Percentiles rank a stretch among this genome's conserved stretches.
Conservation (phyloP, 2,329 filamentous ascomycete genomes). For the Epichloe gansuensis region DNA sequence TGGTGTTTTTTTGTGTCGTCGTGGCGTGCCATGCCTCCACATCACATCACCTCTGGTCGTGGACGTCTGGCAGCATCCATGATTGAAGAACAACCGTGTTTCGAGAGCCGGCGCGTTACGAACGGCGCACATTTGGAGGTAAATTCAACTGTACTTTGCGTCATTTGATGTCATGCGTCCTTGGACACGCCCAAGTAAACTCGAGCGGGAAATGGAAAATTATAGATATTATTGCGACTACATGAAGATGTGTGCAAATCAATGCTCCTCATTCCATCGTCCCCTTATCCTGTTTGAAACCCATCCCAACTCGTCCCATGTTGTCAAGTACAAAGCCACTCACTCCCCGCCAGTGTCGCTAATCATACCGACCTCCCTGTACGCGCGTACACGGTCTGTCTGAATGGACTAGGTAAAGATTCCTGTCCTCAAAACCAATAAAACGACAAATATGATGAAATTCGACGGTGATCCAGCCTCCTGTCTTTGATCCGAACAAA, state of each 20-base stretch:
- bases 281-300: background rate
- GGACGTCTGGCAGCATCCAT: too few relatives aligned
- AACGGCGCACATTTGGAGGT: too few relatives aligned
- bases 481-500: background rate
- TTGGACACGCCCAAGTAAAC: background rate
- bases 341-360: background rate
- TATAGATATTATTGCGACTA: background rate
- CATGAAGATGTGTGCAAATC: background rate
- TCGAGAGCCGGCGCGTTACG: too few relatives aligned
- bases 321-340: background rate
- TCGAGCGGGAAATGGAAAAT: background rate
- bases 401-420: background rate
- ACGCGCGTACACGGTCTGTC: background rate
- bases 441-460: background rate
- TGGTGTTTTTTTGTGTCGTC: too few relatives aligned
- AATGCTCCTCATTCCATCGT: background rate
- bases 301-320: background rate
- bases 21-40: too few relatives aligned
- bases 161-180: too few relatives aligned
- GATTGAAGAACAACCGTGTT: too few relatives aligned
- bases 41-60: too few relatives aligned
- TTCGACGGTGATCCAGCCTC: slow-evolving; percentile 3
- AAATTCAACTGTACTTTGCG: too few relatives aligned
- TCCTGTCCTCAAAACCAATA: background rate
- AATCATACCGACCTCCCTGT: background rate